Conservation (phyloP, 2,329 filamentous ascomycete genomes). For the Ophiostoma triangulosporum region DNA sequence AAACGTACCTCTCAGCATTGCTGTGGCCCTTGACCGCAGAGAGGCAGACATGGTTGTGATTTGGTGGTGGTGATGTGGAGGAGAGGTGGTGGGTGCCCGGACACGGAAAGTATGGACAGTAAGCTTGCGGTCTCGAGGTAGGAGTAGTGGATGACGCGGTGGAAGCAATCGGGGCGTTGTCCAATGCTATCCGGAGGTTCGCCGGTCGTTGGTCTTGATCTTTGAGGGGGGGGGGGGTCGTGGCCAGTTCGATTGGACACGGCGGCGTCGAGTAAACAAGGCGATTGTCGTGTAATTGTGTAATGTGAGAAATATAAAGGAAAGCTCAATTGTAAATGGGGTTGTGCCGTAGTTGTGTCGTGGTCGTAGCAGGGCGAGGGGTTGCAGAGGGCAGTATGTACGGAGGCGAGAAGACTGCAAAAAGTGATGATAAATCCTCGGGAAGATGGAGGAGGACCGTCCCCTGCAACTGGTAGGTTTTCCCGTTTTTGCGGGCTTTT, state of each 20-base stretch:
- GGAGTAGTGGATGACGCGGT: not conserved
- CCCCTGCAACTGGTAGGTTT: constrained; percentile 6
- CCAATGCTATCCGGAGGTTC: not conserved
- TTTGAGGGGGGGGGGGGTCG: not conserved
- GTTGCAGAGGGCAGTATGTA: not conserved
- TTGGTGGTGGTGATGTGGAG: not conserved
- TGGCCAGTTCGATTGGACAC: constrained; percentile 1
- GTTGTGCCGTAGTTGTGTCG: not conserved
- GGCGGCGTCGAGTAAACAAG: not conserved
- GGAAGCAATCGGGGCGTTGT: not conserved
- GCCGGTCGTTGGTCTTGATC: not conserved
- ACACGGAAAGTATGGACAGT: constrained; percentile 1
- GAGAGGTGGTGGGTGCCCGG: not conserved
- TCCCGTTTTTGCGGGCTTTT: constrained; percentile 15
- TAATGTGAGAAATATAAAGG: not conserved
- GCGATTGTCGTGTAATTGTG: not conserved
- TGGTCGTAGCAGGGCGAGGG: constrained; percentile 1
- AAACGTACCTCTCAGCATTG: constrained; percentile 37
- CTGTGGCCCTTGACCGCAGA: constrained; percentile 36
- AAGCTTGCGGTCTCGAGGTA: not conserved
- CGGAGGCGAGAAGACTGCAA: not conserved
- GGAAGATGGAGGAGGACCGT: constrained; percentile 8
- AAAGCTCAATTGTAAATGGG: not conserved
- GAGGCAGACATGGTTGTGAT: constrained; percentile 31
- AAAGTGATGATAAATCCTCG: constrained; percentile 14